phyloP scores from a whole-genome alignment of 1,139 yeast genomes.

The Taiozyma sp. region DNA sequence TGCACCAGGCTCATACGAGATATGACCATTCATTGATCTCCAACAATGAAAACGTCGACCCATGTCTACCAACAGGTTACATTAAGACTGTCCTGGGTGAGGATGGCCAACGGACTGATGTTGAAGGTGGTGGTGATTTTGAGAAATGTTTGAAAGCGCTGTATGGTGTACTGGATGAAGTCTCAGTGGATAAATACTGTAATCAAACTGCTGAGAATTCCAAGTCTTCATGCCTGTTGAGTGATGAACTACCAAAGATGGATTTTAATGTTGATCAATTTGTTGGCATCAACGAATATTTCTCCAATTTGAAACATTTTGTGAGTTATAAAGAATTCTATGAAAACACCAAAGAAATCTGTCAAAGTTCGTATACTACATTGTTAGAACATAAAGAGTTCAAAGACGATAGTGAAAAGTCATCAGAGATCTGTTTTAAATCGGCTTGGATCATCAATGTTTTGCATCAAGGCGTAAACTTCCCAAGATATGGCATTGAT shows the following conservation, averaged over 20 bases:
- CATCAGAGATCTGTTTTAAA: constrained; percentile 51
- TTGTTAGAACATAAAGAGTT: constrained; percentile 34
- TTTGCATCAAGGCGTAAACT: constrained; percentile 68
- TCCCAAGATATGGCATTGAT: constrained; percentile 55
- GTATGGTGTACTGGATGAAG: constrained; percentile 47
- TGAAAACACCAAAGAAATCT: constrained; percentile 14
- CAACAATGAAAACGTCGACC: constrained; percentile 38
- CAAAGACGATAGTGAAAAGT: constrained; percentile 35
- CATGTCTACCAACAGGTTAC: constrained; percentile 53
- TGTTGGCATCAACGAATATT: constrained; percentile 78
- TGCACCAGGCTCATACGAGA: constrained; percentile 58
- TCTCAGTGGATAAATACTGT: constrained; percentile 32
- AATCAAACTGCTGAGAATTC: constrained; percentile 24
- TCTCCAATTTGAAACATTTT: constrained; percentile 27
- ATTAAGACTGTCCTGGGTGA: constrained; percentile 11
- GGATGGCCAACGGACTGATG: constrained; percentile 27
- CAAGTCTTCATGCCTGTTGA: constrained; percentile 42
- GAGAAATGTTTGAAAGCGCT: constrained; percentile 47
- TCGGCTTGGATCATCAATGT: constrained; percentile 71
- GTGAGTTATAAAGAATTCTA: constrained; percentile 19
- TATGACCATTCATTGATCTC: constrained; percentile 38
- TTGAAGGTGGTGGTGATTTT: constrained; percentile 60
- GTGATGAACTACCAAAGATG: constrained; percentile 57
- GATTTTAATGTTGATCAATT: constrained; percentile 66
- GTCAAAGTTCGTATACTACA: constrained; percentile 17